These are phyloP conservation scores for Talaromyces rugulosus DNA, from an alignment of 2,329 filamentous ascomycete species.

Conservation along the genomic window DNA sequence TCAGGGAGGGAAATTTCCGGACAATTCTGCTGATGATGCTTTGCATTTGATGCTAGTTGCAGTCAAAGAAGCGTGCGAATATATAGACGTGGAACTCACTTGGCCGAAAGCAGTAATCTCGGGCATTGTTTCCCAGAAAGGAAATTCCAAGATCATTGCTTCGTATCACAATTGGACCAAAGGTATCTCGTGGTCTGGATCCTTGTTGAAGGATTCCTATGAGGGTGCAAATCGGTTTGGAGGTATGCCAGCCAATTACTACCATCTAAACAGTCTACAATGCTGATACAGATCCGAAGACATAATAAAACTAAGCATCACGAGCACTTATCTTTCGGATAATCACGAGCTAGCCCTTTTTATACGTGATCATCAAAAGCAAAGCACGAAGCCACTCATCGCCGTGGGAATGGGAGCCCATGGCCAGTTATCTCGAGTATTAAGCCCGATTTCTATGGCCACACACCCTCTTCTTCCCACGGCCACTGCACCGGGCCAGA, in stretches of 20 bases:
- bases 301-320: slow-evolving; percentile 2
- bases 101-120: not conserved
- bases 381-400: not conserved
- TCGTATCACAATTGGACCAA: slow-evolving; percentile 1
- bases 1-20: slow-evolving; percentile 1
- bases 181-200: not conserved
- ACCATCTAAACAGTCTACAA: not conserved
- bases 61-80: not conserved
- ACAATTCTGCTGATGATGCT: not conserved
- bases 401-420: slow-evolving; percentile 1
- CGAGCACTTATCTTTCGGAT: not conserved
- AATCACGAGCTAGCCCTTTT: slow-evolving; percentile 1
- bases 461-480: slow-evolving; percentile 1
- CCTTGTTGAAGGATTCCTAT: not conserved
- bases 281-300: not conserved
- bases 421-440: not conserved
- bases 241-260: not conserved
- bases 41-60: slow-evolving; percentile 1
- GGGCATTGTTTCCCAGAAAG: not conserved
- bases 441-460: slow-evolving; percentile 2
- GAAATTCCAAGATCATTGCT: not conserved
- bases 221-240: not conserved
- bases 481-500: slow-evolving; percentile 1
- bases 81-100: slow-evolving; percentile 2
- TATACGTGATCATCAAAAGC: not conserved